A percentile compares a stretch with the other conserved stretches of the same genome.
These are phyloP conservation scores for Leptographium radiaticola DNA, from an alignment of 2,329 filamentous ascomycete species.

Conservation along the genomic window DNA sequence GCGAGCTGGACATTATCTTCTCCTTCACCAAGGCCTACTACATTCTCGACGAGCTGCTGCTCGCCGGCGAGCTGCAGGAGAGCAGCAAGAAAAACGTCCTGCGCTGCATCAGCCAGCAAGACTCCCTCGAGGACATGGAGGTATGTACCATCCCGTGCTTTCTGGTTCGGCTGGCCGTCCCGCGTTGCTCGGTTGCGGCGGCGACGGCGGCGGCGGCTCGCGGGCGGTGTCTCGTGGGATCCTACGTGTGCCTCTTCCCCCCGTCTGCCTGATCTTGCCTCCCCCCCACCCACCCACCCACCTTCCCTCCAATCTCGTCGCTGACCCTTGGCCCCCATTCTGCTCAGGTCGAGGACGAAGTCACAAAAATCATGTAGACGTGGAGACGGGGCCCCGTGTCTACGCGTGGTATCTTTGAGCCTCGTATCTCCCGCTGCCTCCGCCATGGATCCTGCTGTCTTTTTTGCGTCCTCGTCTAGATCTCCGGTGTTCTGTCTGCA, in stretches of 20 bases:
- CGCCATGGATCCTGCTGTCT: not conserved
- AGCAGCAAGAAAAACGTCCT: slow-evolving; percentile 99
- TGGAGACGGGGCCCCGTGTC: not conserved
- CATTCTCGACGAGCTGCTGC: slow-evolving; percentile 88
- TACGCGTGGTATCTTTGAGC: not conserved
- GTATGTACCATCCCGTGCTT: slow-evolving; percentile 30
- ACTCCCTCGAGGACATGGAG: slow-evolving; percentile 98
- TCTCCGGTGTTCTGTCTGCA: not conserved
- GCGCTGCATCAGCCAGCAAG: slow-evolving; percentile 90
- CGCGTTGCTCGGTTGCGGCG: too few relatives aligned
- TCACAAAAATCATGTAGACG: slow-evolving; percentile 70
- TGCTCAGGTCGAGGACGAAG: slow-evolving; percentile 71
- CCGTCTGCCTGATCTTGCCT: not conserved
- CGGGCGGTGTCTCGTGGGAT: too few relatives aligned
- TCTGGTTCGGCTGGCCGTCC: not conserved
- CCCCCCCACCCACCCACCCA: not conserved
- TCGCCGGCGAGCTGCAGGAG: slow-evolving; percentile 95
- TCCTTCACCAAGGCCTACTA: slow-evolving; percentile 99
- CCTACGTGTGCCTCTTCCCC: too few relatives aligned
- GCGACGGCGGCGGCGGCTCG: too few relatives aligned
- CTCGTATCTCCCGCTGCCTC: not conserved
- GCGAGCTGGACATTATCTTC: slow-evolving; percentile 99
- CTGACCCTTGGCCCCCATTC: slow-evolving; percentile 34
- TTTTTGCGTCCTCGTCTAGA: not conserved
- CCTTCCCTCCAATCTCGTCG: slow-evolving; percentile 14